Base-by-base conservation (phyloP, 768 basidiomycete genomes). In the Omphalotus guepiniiformis region DNA sequence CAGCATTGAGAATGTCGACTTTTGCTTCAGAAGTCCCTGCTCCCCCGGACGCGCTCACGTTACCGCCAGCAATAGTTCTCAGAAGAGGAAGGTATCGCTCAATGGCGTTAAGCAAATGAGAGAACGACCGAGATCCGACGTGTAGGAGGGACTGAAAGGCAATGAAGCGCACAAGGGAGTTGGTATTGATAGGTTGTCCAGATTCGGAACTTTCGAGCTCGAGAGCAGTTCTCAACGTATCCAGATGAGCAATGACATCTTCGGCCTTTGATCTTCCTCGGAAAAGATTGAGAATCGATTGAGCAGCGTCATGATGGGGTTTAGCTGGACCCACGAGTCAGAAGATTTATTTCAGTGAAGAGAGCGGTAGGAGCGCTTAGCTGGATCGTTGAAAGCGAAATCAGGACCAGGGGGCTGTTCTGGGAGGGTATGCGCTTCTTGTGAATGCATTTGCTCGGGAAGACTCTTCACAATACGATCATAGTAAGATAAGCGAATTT, bases 21-120 rank as follows among this genome's bases (percentile, higher is more conserved):
- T 86, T 80, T 52, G 84, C 79, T 56, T 85, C 79, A 34, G 67
- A 54, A 54, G 70, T 75, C 6, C 74, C 71, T 21, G 60, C 57
- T 2, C 64, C 66, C 29, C 64, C 63, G 1, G 61, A 53, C 34
- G 61, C 67, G 45, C 64, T 74, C 41, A 48, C 60, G 9, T 72
- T 72, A 28, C 71, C 74, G 26, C 72, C 75, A 0, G 86, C 73
- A 34, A 90, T 70, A 30, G 71, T 74, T 15, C 85, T 86, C 16
- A 93, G 72, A 4, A 93, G 71, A 4, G 79, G 78, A 1, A 94
- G 80, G 59, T 94, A 98, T 15, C 96, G 85, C 61, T 99, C 96
- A 55, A 97, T 92, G 3, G 93, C 94, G 59, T 98, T 98, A 55
- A 98, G 80, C 56, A 97, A 85, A 66, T 99, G 96, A 0, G 94